phyloP scores from a whole-genome alignment of 2,329 filamentous ascomycete genomes.

The Aplosporella prunicola region DNA sequence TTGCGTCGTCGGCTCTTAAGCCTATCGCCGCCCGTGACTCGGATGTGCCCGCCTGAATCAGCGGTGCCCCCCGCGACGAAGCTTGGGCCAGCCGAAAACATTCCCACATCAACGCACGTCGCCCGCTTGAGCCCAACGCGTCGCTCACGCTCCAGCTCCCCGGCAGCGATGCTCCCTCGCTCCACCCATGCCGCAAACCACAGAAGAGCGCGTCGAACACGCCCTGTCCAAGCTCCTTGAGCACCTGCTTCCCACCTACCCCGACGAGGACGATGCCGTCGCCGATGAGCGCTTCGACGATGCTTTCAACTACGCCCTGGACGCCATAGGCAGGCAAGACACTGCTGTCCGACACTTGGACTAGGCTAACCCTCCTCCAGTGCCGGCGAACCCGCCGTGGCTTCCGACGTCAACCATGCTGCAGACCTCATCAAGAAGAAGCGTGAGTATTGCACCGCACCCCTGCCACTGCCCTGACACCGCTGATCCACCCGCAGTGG shows the following conservation, averaged over 20 bases:
- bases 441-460: slow-evolving; percentile 30
- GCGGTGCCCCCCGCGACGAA: too few species aligned
- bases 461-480: not conserved
- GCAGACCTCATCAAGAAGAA: slow-evolving; percentile 86
- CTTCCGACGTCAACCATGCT: slow-evolving; percentile 77
- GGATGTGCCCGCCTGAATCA: too few species aligned
- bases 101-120: too few species aligned
- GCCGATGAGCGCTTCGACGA: slow-evolving; percentile 61
- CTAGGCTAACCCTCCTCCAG: slow-evolving; percentile 16
- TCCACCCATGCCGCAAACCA: slow-evolving; percentile 17
- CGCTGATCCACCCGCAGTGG: slow-evolving; percentile 38
- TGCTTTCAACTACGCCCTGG: slow-evolving; percentile 43
- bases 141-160: slow-evolving; percentile 4
- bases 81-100: slow-evolving; percentile 4
- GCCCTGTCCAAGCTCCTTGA: slow-evolving; percentile 72
- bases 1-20: too few species aligned
- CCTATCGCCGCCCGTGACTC: too few species aligned
- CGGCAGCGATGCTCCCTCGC: slow-evolving; percentile 5
- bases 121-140: slow-evolving; percentile 8
- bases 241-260: slow-evolving; percentile 59
- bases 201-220: slow-evolving; percentile 57
- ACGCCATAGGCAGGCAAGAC: slow-evolving; percentile 33
- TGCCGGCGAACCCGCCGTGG: slow-evolving; percentile 43
- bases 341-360: slow-evolving; percentile 35
- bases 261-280: slow-evolving; percentile 56